Evolutionary conservation across 2,329 filamentous ascomycete genomes (phyloP), one percentile per base, ranked within the genome.

Genomic region (Penicillium sp.): DNA sequence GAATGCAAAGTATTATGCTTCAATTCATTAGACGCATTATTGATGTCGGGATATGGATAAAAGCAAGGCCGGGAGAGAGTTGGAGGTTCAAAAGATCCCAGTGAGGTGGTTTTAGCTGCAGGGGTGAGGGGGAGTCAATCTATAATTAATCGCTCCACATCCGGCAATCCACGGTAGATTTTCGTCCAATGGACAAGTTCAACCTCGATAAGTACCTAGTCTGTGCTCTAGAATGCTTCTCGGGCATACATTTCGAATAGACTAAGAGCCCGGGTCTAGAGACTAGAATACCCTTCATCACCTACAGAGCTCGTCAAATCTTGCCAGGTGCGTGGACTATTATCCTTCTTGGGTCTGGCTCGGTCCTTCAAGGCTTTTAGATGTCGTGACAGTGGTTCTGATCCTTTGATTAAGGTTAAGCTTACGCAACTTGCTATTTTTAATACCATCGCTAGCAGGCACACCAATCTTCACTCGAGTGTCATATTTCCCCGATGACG

Each of bases 41-140:
- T 6, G 44, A 37, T 27, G 37, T 46, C 38, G 35, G 41, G 45
- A 30, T 33, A 49, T 48, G 37, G 31, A 41, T 38, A 37, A 46
- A 46, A 46, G 40, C 41, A 42, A 52, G 25, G 33, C 41, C 39
- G 31, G 43, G 45, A 40, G 30, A 14, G 31, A 46, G 52, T 49
- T 38, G 50, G 55, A 55, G 43, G 51, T 57, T 56, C 47, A 50
- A 48, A 55, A 50, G 52, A 61, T 56, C 55, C 63, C 63, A 56
- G 58, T 56, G 56, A 45, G 60, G 58, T 65, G 63, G 65, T 64
- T 65, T 63, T 64, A 59, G 58, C 59, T 65, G 59, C 62, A 66
- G 63, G 59, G 59, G 53, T 54, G 58, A 50, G 41, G 49, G 50
- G 53, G 45, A 42, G 41, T 36, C 43, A 54, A 61, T 62, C 62